These are phyloP conservation scores for Annulohypoxylon moriforme DNA, from an alignment of 495 filamentous ascomycete species.

Conservation along the genomic window DNA sequence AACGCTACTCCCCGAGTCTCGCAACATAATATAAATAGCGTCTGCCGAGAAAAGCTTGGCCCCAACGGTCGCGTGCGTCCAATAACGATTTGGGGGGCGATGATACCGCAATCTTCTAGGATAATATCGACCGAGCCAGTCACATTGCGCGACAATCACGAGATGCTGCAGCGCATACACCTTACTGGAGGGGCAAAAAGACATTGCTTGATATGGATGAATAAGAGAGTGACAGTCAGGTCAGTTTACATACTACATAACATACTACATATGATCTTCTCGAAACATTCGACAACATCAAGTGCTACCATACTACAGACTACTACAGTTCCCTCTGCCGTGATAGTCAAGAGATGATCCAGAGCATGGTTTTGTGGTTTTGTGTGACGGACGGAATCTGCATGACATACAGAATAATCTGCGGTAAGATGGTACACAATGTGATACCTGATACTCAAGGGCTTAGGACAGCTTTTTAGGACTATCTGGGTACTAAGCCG, in stretches of 20 bases:
- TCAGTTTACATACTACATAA: not conserved
- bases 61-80: conserved; percentile 40
- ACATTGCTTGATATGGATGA: conserved; percentile 32
- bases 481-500: not conserved
- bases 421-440: conserved; percentile 29
- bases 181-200: conserved; percentile 28
- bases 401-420: conserved; percentile 42
- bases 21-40: conserved; percentile 33
- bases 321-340: conserved; percentile 25
- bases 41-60: conserved; percentile 45
- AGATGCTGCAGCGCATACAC: conserved; percentile 28
- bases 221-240: conserved; percentile 8
- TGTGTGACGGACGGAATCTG: conserved; percentile 34
- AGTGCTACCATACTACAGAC: conserved; percentile 12
- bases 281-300: conserved; percentile 26
- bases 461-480: not conserved
- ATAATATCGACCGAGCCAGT: conserved; percentile 45
- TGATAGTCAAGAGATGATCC: conserved; percentile 33
- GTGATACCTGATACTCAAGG: not conserved
- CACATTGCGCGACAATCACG: conserved; percentile 42
- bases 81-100: conserved; percentile 30
- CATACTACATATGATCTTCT: conserved; percentile 23
- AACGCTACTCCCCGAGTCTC: conserved; percentile 5
- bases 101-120: conserved; percentile 42
- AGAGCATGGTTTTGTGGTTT: conserved; percentile 17